phyloP scores from a whole-genome alignment of 2,329 filamentous ascomycete genomes.

The Cryphonectria japonica region DNA sequence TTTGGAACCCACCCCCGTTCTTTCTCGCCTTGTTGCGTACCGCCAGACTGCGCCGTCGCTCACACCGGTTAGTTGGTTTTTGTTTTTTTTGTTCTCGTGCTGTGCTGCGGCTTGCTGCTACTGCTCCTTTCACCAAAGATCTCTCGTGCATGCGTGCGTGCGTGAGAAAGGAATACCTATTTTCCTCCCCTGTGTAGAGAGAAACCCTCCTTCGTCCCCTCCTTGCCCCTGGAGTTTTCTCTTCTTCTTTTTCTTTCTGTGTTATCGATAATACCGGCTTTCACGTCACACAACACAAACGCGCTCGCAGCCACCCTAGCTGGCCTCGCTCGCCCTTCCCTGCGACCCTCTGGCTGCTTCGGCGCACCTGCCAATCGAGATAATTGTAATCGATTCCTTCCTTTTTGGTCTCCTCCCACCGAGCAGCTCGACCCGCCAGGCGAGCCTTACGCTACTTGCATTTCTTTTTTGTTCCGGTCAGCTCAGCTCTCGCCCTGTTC shows the following conservation, averaged over 20 bases:
- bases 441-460: neutral
- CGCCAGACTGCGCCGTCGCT: neutral
- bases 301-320: neutral
- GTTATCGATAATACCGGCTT: neutral
- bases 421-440: neutral
- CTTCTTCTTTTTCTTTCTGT: neutral
- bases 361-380: neutral
- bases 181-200: neutral
- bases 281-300: neutral
- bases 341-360: neutral
- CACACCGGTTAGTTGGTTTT: conserved; percentile 1
- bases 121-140: conserved; percentile 5
- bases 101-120: neutral
- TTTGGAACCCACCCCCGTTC: conserved; percentile 16
- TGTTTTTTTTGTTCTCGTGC: neutral
- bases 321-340: neutral
- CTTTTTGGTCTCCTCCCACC: neutral
- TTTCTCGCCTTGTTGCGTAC: conserved; percentile 3
- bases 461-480: neutral
- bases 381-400: conserved; percentile 19
- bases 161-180: neutral
- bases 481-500: neutral
- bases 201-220: neutral
- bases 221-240: neutral
- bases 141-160: neutral